Base-by-base conservation (phyloP, 805 yeast genomes). In the Wickerhamiella siamensis region DNA sequence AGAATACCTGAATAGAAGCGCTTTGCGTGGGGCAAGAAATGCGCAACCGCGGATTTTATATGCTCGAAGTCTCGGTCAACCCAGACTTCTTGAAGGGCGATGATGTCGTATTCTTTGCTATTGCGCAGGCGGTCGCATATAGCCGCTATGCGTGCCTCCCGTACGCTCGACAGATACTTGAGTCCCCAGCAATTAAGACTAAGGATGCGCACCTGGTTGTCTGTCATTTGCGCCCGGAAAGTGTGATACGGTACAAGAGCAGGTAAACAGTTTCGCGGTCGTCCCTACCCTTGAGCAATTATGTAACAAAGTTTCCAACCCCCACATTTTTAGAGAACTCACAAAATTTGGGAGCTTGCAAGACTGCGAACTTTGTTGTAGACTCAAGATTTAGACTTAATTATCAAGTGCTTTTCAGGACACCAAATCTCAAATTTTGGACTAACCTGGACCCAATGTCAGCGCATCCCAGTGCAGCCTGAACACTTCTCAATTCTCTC, bases 71-170 rank as follows among this genome's bases (percentile, higher is more conserved):
- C 98, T 37, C 71, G 75, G 47, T 75, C 70, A 32, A 79, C 78
- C 98, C 98, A 91, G 10, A 91, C 70, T 56, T 91, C 98, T 58
- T 91, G 98, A n/a, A 91, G 64, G 1, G 95, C 95, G 5, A 91
- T 72, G 10, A 91, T 70, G 60, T 91, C 95, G 60, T 81, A 84
- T 18, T 43, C 36, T 16, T 67, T 62, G 14, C 66, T 63, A 2
- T 61, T 55, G 0, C 40, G 59, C 3, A 88, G 58, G 41, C 70
- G 62, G 36, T 75, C 70, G 0, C 93, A 94, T 26, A 91, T 81
- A 2, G 84, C 94, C 14, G 52, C 58, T 26, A 91, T 64, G 31
- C 98, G 67, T 48, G 68, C 69, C 29, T 62, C 59, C 24, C 98
- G 65, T 46, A 61, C 61, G 53, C 78, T 80, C n/a, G 95, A 77